These are phyloP conservation scores for Alternaria brassicicola DNA, from an alignment of 2,329 filamentous ascomycete species.

Conservation along the genomic window DNA sequence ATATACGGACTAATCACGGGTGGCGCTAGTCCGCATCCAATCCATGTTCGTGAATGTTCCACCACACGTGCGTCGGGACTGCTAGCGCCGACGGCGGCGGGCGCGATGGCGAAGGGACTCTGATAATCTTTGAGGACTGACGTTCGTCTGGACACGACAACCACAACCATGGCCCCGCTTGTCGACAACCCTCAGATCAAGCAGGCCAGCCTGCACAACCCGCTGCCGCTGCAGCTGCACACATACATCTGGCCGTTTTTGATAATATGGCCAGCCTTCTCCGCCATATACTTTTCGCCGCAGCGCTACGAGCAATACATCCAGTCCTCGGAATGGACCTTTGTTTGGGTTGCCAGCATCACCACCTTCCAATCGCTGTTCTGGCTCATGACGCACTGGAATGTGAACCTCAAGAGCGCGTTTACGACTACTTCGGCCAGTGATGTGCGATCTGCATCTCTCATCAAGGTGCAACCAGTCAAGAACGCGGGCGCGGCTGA, in stretches of 20 bases:
- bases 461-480: slow-evolving; percentile 92
- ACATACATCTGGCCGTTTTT: slow-evolving; percentile 92
- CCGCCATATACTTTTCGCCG: slow-evolving; percentile 81
- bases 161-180: slow-evolving; percentile 62
- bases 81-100: slow-evolving; percentile 10
- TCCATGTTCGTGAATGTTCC: slow-evolving; percentile 13
- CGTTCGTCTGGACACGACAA: slow-evolving; percentile 25
- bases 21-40: slow-evolving; percentile 3
- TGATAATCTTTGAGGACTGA: slow-evolving; percentile 20
- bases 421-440: slow-evolving; percentile 79
- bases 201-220: slow-evolving; percentile 84
- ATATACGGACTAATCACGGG: slow-evolving; percentile 20
- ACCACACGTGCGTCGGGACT: slow-evolving; percentile 13
- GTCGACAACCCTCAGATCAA: slow-evolving; percentile 92
- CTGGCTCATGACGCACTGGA: slow-evolving; percentile 98
- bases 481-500: slow-evolving; percentile 89
- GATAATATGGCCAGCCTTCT: slow-evolving; percentile 89
- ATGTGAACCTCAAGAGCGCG: slow-evolving; percentile 79
- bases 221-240: slow-evolving; percentile 79
- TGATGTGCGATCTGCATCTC: slow-evolving; percentile 72
- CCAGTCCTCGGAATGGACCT: slow-evolving; percentile 95
- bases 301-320: slow-evolving; percentile 91
- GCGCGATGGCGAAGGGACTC: slow-evolving; percentile 20
- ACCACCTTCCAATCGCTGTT: slow-evolving; percentile 84
- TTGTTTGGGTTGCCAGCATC: slow-evolving; percentile 89